Percentiles rank a stretch among this genome's conserved stretches.
phyloP scores from a whole-genome alignment of 257 asterid genomes.

The Paulownia fortunei region DNA sequence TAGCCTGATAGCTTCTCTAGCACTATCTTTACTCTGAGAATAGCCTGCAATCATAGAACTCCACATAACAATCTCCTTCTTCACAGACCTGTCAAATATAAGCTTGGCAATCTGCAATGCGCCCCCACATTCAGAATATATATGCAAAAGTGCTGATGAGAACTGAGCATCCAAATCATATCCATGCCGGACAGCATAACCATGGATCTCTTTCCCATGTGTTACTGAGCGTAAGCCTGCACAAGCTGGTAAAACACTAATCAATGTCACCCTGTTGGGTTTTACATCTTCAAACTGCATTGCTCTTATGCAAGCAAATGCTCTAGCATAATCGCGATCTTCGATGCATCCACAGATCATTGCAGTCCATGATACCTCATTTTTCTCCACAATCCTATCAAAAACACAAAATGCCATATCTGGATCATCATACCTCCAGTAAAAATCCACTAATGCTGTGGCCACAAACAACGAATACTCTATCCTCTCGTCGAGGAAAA shows the following conservation, averaged over 20 bases:
- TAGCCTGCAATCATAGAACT: conserved; percentile 67
- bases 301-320: conserved; percentile 45
- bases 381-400: conserved; percentile 53
- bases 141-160: conserved; percentile 55
- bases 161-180: conserved; percentile 55
- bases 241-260: conserved; percentile 64
- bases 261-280: conserved; percentile 68
- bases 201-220: conserved; percentile 65
- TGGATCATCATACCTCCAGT: conserved; percentile 52
- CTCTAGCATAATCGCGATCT: conserved; percentile 39
- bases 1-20: conserved; percentile 55
- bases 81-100: conserved; percentile 52
- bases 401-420: conserved; percentile 62
- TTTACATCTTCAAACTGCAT: conserved; percentile 58
- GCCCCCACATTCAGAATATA: conserved; percentile 55
- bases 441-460: conserved; percentile 60
- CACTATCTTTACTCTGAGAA: conserved; percentile 46
- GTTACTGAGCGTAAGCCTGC: conserved; percentile 35
- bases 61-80: conserved; percentile 74
- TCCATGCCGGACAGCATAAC: conserved; percentile 57
- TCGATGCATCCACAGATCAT: conserved; percentile 66
- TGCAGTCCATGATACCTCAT: conserved; percentile 82
- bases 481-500: conserved; percentile 55
- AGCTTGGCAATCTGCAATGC: conserved; percentile 43
- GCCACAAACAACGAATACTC: conserved; percentile 50